These are phyloP conservation scores for Arthrobotrys musiformis DNA, from an alignment of 2,329 filamentous ascomycete species.

Conservation along the genomic window DNA sequence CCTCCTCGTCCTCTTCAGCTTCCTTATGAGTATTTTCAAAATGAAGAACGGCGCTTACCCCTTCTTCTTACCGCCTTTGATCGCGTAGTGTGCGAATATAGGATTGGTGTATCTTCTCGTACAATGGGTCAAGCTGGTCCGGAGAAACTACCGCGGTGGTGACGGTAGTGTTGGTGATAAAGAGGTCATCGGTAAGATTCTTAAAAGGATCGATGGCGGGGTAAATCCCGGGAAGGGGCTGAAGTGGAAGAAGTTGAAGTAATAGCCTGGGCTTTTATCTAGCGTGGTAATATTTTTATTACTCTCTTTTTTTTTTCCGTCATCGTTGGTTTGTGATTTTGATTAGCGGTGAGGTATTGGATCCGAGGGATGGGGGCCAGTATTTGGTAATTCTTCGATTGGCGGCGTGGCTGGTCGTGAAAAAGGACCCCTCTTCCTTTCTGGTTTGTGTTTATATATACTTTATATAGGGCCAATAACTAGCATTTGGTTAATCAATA, in stretches of 20 bases:
- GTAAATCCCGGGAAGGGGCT: neutral
- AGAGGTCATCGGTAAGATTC: neutral
- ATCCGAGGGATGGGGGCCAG: neutral
- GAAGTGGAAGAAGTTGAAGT: neutral
- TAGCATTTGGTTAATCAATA: constrained; percentile 17
- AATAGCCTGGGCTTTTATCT: neutral
- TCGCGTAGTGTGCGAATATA: constrained; percentile 59
- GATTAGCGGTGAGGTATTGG: neutral
- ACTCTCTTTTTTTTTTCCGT: neutral
- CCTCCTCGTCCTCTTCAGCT: constrained; percentile 87
- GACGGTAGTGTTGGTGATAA: neutral
- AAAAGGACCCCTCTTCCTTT: neutral
- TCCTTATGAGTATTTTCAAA: constrained; percentile 91
- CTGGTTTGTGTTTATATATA: constrained; percentile 10
- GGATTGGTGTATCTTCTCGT: neutral
- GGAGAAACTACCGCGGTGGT: neutral
- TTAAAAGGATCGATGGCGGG: neutral
- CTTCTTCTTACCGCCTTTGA: constrained; percentile 91
- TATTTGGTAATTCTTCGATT: constrained; percentile 10
- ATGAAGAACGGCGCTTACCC: constrained; percentile 95
- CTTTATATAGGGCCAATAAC: neutral
- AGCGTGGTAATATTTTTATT: neutral
- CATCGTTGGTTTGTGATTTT: neutral
- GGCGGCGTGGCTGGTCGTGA: neutral
- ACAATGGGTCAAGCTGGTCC: neutral